Evolutionary conservation across 441 rosid species (phyloP), one percentile per base, ranked within the genome.

Genomic region (Kokia cookei): DNA sequence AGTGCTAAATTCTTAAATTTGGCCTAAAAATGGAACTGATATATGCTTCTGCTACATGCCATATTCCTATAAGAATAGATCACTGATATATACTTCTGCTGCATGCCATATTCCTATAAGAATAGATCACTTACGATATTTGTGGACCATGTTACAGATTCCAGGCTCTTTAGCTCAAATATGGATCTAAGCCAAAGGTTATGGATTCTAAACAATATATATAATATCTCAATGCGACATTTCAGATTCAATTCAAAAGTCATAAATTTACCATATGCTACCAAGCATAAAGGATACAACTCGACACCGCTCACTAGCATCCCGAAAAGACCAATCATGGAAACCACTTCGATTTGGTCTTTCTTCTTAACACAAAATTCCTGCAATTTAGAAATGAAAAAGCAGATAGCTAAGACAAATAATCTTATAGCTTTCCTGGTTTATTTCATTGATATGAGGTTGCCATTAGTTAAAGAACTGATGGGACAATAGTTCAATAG

Each of bases 331-430:
- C 93, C 90, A 7, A 88, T 53, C 93, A 88, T 84, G 29, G 84
- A 9, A 70, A 90, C 79, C 65, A 87, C 85, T 82, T 90, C 93
- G 12, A 86, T 66, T 0, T 80, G 83, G 76, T 86, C 90, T 69
- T 70, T 87, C 66, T 82, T 84, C 88, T 86, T 88, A 3, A 87
- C 90, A 66, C 82, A 86, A 61, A 84, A 86, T 77, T 88, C 92
- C 92, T 86, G 89, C 80, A 80, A 24, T 79, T 69, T 17, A 5
- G 9, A 24, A 45, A 74, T 5, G 9, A 26, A 32, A 19, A 57
- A 1, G 42, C 9, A 53, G 17, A 22, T 40, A 40, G 10, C 55
- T 24, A 19, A 42, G 43, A 59, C 8, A 9, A 72, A 59, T 3
- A 42, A 17, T 12, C 37, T 17, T 42, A 14, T 27, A 53, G 40